Conservation (phyloP, 2,329 filamentous ascomycete genomes). For the Tolypocladium endophyticum region DNA sequence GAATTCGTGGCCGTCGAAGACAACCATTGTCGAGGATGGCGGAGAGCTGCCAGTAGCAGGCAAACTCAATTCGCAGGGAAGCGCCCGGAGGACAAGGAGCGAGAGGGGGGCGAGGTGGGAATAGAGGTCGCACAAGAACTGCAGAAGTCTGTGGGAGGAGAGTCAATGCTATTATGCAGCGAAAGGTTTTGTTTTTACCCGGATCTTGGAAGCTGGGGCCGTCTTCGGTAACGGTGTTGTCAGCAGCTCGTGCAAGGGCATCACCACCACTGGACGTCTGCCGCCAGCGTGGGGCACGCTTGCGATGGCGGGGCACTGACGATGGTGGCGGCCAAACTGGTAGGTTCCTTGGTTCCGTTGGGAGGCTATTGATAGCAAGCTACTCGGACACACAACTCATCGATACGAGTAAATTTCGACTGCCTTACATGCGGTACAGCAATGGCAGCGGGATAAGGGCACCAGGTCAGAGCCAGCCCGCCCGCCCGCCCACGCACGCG, state of each 20-base stretch:
- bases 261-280: neutral
- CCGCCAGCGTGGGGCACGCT: conserved; percentile 3
- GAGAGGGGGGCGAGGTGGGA: neutral
- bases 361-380: too few relatives aligned
- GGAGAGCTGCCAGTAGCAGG: neutral
- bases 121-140: neutral
- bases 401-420: too few relatives aligned
- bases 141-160: neutral
- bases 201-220: neutral
- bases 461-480: too few relatives aligned
- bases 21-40: conserved; percentile 55
- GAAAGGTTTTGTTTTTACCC: neutral
- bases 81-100: conserved; percentile 5
- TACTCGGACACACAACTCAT: too few relatives aligned
- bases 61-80: neutral
- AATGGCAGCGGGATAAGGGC: too few relatives aligned
- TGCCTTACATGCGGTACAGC: too few relatives aligned
- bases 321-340: neutral
- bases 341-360: neutral
- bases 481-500: too few relatives aligned
- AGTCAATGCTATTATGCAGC: neutral
- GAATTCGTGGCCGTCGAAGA: conserved; percentile 80
- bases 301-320: conserved; percentile 4
- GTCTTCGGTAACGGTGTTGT: neutral
- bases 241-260: neutral